Evolutionary conservation across 2,329 filamentous ascomycete species (phyloP).

Genomic region (Beauveria australis): DNA sequence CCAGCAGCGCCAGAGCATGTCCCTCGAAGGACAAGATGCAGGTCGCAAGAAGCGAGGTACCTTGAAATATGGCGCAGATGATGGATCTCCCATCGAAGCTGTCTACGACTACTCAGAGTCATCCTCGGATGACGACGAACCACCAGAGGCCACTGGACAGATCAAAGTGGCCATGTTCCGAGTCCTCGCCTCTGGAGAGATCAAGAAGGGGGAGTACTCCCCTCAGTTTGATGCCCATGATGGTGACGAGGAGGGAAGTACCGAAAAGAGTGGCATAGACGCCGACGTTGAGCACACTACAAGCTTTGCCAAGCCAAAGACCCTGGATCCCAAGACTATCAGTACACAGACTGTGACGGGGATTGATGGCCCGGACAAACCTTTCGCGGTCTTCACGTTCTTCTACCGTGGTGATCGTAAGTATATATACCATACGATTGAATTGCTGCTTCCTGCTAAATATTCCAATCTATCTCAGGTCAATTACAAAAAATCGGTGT

Average conservation of each 20-base stretch:
- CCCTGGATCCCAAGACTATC: constrained; percentile 91
- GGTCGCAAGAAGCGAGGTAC: constrained; percentile 39
- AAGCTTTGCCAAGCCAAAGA: constrained; percentile 94
- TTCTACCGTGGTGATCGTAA: constrained; percentile 92
- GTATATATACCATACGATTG: constrained; percentile 32
- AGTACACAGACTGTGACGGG: constrained; percentile 99
- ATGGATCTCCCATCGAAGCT: constrained; percentile 64
- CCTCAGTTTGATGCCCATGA: constrained; percentile 96
- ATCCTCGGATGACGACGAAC: constrained; percentile 71
- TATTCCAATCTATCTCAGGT: constrained; percentile 40
- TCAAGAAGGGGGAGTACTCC: constrained; percentile 96
- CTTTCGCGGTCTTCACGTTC: constrained; percentile 95
- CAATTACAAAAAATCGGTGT: constrained; percentile 98
- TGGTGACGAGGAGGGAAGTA: constrained; percentile 67
- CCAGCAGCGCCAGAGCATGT: constrained; percentile 53
- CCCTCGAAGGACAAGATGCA: constrained; percentile 24
- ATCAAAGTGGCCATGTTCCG: constrained; percentile 97
- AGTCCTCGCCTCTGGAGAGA: constrained; percentile 89
- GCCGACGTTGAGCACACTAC: constrained; percentile 93
- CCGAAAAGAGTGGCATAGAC: constrained; percentile 54
- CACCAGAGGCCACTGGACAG: constrained; percentile 88
- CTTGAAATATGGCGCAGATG: constrained; percentile 73
- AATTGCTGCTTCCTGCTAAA: constrained; percentile 1
- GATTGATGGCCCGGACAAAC: constrained; percentile 90
- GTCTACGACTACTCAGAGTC: constrained; percentile 63